Percentiles rank a stretch among this genome's conserved stretches.
Conservation (phyloP, 371 early-diverging fungal species). For the Actinomucor elegans region DNA sequence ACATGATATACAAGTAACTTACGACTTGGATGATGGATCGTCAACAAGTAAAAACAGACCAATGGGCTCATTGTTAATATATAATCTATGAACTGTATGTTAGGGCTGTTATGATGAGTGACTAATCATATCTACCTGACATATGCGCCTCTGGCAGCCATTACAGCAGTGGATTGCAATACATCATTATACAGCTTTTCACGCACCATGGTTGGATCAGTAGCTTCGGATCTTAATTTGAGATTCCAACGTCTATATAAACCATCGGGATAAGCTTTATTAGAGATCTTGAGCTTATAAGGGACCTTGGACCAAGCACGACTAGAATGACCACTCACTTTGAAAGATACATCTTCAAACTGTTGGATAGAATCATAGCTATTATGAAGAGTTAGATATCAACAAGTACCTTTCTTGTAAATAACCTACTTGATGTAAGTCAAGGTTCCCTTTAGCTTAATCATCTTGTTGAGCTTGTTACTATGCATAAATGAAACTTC, state of each 20-base stretch:
- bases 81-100: not conserved
- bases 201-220: not conserved
- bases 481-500: not conserved
- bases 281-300: not conserved
- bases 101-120: not conserved
- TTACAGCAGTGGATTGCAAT: not conserved
- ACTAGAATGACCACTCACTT: conserved; percentile 1
- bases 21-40: not conserved
- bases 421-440: not conserved
- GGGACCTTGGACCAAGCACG: not conserved
- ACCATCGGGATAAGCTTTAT: not conserved
- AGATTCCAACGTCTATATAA: not conserved
- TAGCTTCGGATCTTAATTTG: not conserved
- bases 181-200: not conserved
- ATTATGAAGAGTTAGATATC: too few relatives aligned
- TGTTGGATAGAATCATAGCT: not conserved
- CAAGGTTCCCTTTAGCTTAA: not conserved
- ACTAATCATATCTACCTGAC: not conserved
- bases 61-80: not conserved
- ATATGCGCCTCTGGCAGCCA: not conserved
- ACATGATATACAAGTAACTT: too few relatives aligned
- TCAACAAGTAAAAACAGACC: not conserved
- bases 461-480: not conserved
- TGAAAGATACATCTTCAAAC: not conserved
- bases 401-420: too few relatives aligned